Conservation (phyloP, 768 basidiomycete species). For the Lactarius psammicola region DNA sequence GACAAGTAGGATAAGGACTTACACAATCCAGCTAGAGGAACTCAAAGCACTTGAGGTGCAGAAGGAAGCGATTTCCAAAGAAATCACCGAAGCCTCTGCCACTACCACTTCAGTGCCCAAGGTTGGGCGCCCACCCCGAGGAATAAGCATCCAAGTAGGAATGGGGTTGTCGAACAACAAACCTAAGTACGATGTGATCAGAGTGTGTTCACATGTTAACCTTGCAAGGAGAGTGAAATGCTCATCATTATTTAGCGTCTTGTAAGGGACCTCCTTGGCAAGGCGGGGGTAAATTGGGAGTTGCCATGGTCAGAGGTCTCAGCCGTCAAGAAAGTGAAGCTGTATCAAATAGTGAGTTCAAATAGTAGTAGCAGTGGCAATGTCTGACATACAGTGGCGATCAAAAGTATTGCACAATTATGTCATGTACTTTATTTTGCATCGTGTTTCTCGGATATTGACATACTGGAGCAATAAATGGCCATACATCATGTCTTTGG, state of each 20-base stretch:
- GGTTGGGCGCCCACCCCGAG: not conserved
- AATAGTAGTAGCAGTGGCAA: no score
- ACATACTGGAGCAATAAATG: no score
- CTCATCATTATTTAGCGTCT: not conserved
- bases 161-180: not conserved
- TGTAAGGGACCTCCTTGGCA: no score
- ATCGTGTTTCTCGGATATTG: no score
- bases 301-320: no score
- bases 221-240: not conserved
- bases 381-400: no score
- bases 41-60: not conserved
- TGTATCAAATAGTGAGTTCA: no score
- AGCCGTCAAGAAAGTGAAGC: no score
- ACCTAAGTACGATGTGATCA: not conserved
- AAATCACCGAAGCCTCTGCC: not conserved
- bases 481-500: no score
- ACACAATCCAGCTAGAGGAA: not conserved
- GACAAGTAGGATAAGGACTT: not conserved
- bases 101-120: not conserved
- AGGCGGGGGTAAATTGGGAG: no score
- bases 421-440: no score
- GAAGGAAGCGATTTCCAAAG: not conserved
- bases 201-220: not conserved
- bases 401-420: no score
- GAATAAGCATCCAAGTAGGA: not conserved